These are phyloP conservation scores for Tilletiaria anomala DNA, from an alignment of 1,284 basidiomycete species.

Conservation along the genomic window DNA sequence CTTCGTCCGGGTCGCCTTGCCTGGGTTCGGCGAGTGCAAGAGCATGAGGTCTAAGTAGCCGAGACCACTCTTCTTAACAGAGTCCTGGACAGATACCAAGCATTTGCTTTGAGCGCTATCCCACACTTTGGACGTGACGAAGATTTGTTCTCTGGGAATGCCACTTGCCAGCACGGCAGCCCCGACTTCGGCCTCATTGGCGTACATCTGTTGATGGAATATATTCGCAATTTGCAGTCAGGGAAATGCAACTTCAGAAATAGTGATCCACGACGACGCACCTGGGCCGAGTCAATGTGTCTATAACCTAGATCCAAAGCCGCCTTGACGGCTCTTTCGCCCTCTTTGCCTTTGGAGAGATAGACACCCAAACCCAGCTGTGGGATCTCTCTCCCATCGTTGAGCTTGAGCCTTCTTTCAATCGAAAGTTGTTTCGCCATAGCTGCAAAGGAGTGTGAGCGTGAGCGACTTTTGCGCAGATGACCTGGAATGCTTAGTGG, in stretches of 20 bases:
- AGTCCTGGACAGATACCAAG: constrained; percentile 2
- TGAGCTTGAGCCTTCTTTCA: not conserved
- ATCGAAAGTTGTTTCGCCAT: not conserved
- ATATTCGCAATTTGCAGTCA: too few relatives aligned
- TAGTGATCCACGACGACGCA: too few relatives aligned
- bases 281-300: not conserved
- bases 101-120: constrained; percentile 5
- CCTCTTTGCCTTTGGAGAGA: not conserved
- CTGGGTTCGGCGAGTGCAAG: constrained; percentile 51
- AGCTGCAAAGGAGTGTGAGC: too few relatives aligned
- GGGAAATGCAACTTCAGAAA: too few relatives aligned
- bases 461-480: too few relatives aligned
- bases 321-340: not conserved
- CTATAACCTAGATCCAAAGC: not conserved
- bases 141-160: constrained; percentile 49
- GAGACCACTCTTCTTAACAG: not conserved
- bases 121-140: constrained; percentile 46
- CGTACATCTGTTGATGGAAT: too few relatives aligned
- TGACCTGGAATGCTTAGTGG: too few relatives aligned
- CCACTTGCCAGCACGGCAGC: constrained; percentile 49
- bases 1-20: constrained; percentile 46
- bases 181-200: constrained; percentile 48
- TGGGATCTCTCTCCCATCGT: not conserved
- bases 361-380: too few relatives aligned
- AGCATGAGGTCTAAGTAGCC: constrained; percentile 60